phyloP scores from a whole-genome alignment of 2,329 filamentous ascomycete genomes.

The Penicillium thymicola region DNA sequence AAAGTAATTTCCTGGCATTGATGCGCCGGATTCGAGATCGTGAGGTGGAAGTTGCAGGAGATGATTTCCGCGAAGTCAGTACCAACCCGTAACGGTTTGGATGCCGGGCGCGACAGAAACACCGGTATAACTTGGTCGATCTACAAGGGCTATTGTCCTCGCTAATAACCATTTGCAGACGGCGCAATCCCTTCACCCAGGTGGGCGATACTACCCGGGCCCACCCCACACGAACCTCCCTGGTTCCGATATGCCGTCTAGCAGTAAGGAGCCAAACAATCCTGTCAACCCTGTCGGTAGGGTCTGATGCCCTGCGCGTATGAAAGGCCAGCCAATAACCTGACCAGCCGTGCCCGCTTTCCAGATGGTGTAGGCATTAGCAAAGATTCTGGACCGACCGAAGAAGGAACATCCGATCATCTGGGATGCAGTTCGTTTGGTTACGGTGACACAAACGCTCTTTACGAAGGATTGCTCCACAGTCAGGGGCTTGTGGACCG shows the following conservation, averaged over 20 bases:
- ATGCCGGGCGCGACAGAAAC: slow-evolving; percentile 35
- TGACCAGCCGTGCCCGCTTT: slow-evolving; percentile 10
- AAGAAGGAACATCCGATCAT: slow-evolving; percentile 12
- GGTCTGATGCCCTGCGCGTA: slow-evolving; percentile 2
- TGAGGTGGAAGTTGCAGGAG: slow-evolving; percentile 69
- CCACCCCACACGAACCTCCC: slow-evolving; percentile 12
- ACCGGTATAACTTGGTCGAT: slow-evolving; percentile 37
- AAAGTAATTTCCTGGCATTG: slow-evolving; percentile 71
- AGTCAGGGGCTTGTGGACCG: slow-evolving; percentile 17
- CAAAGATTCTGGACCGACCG: slow-evolving; percentile 2
- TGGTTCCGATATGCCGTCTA: slow-evolving; percentile 11
- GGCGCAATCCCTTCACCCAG: slow-evolving; percentile 46
- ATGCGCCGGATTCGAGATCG: slow-evolving; percentile 73
- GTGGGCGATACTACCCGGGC: slow-evolving; percentile 45
- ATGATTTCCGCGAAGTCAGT: slow-evolving; percentile 53
- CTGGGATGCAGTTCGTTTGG: slow-evolving; percentile 12
- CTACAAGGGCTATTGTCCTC: slow-evolving; percentile 28
- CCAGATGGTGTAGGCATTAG: slow-evolving; percentile 10
- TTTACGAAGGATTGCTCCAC: slow-evolving; percentile 18
- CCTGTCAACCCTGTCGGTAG: slow-evolving; percentile 10
- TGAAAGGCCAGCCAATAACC: slow-evolving; percentile 8
- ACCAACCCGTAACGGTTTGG: slow-evolving; percentile 40
- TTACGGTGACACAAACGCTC: slow-evolving; percentile 16
- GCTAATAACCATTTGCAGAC: slow-evolving; percentile 37
- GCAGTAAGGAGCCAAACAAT: slow-evolving; percentile 25